Base-by-base conservation (phyloP, 352 stramenopile genomes). In the Peronospora farinosa region DNA sequence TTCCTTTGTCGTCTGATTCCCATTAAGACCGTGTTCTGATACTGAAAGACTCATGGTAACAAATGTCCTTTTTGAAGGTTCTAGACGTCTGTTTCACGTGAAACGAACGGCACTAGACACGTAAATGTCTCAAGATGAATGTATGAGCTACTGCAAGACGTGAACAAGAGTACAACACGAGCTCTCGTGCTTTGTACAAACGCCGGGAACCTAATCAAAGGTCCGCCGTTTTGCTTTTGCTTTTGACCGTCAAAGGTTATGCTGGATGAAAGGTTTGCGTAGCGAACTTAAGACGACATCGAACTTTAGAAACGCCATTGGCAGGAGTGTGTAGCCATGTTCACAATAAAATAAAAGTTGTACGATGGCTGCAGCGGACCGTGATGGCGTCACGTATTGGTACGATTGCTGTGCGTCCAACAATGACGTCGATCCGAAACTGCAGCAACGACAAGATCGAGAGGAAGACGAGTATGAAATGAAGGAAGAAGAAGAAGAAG, bases 401-500 rank as follows among this genome's bases (percentile, higher is more conserved):
- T 57, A 61, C 39, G 23, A 27, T 4, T 2, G 5, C 23, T 27
- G 23, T 27, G 23, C 23, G 23, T 27, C 5, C 23, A 27, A 27
- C 23, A 42, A 63, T 7, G 54, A 62, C 16, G 32, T 7, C 7
- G 36, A 43, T 33, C 40, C 31, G 21, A 37, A n/a, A 3, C 37
- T 40, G 19, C 43, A 49, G 19, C 9, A 17, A 3, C n/a, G 23
- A 46, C 19, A 51, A 25, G 39, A 56, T 0, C 35, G 56, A 9
- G 31, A 60, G 7, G 43, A 55, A 11, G 33, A 65, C 5, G 69
- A 63, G 12, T 47, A 63, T 1, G 52, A 70, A 8, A 60, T 72
- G 8, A n/a, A n/a, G n/a, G 67, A 86, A 2, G 73, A 81, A 27
- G 50, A 79, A 15, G 50, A 69, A 27, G 78, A 87, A 41, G 39